phyloP scores from a whole-genome alignment of 768 basidiomycete species.

The Pleurotus eryngii region DNA sequence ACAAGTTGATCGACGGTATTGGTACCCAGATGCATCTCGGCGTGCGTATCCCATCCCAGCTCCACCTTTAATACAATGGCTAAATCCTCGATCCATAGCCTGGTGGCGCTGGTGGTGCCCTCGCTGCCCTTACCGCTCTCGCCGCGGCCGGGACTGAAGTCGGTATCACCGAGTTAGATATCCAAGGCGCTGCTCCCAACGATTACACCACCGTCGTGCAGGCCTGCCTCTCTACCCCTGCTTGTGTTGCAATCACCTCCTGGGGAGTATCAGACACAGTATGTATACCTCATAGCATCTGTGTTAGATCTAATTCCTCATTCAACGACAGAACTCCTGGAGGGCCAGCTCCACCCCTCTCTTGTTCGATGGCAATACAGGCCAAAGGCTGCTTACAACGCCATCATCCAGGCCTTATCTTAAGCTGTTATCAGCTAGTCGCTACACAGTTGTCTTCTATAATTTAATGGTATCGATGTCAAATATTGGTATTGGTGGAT shows the following conservation, averaged over 20 bases:
- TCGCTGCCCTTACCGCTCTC: slow-evolving; percentile 43
- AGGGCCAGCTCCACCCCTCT: slow-evolving; percentile 38
- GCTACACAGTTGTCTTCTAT: no score
- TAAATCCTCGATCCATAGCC: slow-evolving; percentile 21
- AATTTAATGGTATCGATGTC: no score
- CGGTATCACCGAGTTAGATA: slow-evolving; percentile 47
- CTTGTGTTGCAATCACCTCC: slow-evolving; percentile 44
- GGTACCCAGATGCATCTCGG: slow-evolving; percentile 44
- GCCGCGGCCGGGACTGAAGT: slow-evolving; percentile 40
- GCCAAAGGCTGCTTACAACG: slow-evolving; percentile 39
- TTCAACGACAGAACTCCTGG: slow-evolving; percentile 39
- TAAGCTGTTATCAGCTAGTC: not conserved
- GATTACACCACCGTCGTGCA: slow-evolving; percentile 44
- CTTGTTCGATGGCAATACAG: slow-evolving; percentile 44
- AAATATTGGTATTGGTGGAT: no score
- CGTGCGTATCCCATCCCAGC: slow-evolving; percentile 15
- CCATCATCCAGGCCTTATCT: slow-evolving; percentile 21
- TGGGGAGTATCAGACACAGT: slow-evolving; percentile 49
- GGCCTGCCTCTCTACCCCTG: slow-evolving; percentile 39
- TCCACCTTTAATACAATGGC: not conserved
- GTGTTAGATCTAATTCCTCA: not conserved
- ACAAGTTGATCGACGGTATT: slow-evolving; percentile 43
- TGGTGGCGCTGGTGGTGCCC: slow-evolving; percentile 36
- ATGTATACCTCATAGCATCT: not conserved
- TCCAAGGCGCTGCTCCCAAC: slow-evolving; percentile 30